phyloP scores from a whole-genome alignment of 495 filamentous ascomycete species.

The Aspergillus cristatus region DNA sequence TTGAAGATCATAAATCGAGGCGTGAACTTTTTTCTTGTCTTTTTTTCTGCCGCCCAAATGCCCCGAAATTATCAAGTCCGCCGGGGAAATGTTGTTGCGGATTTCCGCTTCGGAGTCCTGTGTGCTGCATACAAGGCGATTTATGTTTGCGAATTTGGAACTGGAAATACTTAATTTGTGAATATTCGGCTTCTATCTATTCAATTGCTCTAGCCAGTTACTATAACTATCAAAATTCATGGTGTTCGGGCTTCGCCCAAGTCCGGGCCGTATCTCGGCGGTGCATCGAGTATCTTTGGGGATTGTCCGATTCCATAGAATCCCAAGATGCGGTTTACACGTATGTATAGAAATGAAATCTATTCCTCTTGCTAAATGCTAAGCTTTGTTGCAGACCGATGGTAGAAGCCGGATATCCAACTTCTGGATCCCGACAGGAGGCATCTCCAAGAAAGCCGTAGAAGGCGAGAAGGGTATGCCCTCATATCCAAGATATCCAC shows the following conservation, averaged over 20 bases:
- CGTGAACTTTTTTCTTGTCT: constrained; percentile 8
- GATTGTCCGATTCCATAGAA: constrained; percentile 7
- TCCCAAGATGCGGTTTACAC: constrained; percentile 14
- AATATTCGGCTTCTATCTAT: no score
- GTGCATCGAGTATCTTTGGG: constrained; percentile 12
- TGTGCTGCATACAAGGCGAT: no score
- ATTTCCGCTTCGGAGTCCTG: background rate
- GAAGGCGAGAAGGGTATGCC: constrained; percentile 36
- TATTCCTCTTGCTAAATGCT: constrained; percentile 1
- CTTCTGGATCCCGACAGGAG: constrained; percentile 70
- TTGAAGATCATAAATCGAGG: constrained; percentile 2
- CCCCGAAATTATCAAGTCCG: constrained; percentile 12
- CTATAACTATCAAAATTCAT: constrained; percentile 8
- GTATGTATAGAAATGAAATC: constrained; percentile 11
- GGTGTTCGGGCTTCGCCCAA: constrained; percentile 15
- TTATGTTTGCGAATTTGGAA: no score
- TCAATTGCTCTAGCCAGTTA: no score
- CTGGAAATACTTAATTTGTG: no score
- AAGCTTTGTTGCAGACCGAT: constrained; percentile 33
- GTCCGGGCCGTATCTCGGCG: constrained; percentile 14
- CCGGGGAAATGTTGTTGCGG: constrained; percentile 21
- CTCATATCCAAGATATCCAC: background rate
- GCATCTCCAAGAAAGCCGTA: constrained; percentile 48
- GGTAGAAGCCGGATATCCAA: constrained; percentile 55
- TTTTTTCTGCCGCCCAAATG: constrained; percentile 23